Evolutionary conservation across 495 filamentous ascomycete species (phyloP).

Genomic region (Penicillium egyptiacum): DNA sequence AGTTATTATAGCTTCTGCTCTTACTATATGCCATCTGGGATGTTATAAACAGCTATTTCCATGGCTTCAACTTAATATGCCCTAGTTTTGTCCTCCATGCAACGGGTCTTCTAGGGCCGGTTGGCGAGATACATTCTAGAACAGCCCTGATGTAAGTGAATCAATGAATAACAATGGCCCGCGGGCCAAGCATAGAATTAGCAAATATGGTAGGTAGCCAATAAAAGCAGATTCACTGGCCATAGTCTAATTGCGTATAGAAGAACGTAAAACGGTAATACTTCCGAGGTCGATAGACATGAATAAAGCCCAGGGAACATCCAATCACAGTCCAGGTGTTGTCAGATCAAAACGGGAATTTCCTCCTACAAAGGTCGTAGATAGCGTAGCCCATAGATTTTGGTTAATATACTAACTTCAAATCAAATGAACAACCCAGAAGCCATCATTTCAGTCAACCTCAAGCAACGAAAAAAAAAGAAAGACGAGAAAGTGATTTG

Average conservation of each 20-base stretch:
- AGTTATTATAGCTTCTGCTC: no score
- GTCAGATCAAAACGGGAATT: conserved; percentile 23
- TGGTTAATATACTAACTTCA: background rate
- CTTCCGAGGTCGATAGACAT: background rate
- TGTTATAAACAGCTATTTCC: no score
- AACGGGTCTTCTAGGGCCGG: no score
- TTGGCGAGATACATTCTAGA: background rate
- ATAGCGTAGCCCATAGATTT: background rate
- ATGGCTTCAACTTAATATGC: no score
- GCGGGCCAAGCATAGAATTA: background rate
- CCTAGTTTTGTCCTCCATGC: no score
- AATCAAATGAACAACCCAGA: background rate
- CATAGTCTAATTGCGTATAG: background rate
- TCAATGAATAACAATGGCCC: background rate
- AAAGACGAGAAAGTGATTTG: conserved; percentile 9
- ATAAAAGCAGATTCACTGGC: background rate
- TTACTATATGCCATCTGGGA: no score
- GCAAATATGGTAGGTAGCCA: no score
- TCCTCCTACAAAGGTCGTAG: background rate
- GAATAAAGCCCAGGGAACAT: conserved; percentile 4
- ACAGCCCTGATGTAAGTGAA: background rate
- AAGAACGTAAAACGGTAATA: background rate
- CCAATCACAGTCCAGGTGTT: conserved; percentile 30
- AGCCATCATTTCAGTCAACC: background rate
- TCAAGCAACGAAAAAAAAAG: background rate